A percentile compares a stretch with the other conserved stretches of the same genome.
These are phyloP conservation scores for Mortierella sp. DNA, from an alignment of 371 early-diverging fungal species.

Conservation along the genomic window DNA sequence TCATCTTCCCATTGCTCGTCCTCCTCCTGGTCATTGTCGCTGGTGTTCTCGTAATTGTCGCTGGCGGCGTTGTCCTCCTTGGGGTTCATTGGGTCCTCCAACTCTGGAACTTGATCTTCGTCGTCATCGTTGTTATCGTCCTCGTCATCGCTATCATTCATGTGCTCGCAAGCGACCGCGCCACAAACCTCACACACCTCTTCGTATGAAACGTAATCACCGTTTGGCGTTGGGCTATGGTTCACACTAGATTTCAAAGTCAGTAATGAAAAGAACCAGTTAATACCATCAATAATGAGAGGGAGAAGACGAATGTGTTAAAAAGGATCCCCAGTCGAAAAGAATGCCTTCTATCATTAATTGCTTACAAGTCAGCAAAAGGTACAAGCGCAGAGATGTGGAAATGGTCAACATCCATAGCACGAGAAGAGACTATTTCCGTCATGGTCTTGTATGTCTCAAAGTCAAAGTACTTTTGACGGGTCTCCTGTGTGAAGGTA, in stretches of 20 bases:
- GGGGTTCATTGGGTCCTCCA: neutral
- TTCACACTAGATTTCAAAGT: constrained; percentile 27
- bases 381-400: constrained; percentile 87
- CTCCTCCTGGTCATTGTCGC: constrained; percentile 32
- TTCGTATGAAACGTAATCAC: constrained; percentile 42
- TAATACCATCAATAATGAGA: neutral
- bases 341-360: neutral
- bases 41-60: neutral
- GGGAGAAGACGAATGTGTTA: neutral
- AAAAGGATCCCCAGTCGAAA: no score
- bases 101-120: constrained; percentile 24
- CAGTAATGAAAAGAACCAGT: neutral
- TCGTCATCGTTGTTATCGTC: constrained; percentile 23
- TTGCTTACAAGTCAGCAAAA: constrained; percentile 82
- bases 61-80: neutral
- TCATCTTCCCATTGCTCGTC: constrained; percentile 30
- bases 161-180: constrained; percentile 38
- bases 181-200: constrained; percentile 53
- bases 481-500: constrained; percentile 57
- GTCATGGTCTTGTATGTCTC: constrained; percentile 68
- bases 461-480: constrained; percentile 59
- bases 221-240: constrained; percentile 33
- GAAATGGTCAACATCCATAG: constrained; percentile 85
- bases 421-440: constrained; percentile 80
- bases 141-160: constrained; percentile 20